Evolutionary conservation across 2,329 filamentous ascomycete species (phyloP), one percentile per base, ranked within the genome.

Genomic region (Penicillium polonicum): DNA sequence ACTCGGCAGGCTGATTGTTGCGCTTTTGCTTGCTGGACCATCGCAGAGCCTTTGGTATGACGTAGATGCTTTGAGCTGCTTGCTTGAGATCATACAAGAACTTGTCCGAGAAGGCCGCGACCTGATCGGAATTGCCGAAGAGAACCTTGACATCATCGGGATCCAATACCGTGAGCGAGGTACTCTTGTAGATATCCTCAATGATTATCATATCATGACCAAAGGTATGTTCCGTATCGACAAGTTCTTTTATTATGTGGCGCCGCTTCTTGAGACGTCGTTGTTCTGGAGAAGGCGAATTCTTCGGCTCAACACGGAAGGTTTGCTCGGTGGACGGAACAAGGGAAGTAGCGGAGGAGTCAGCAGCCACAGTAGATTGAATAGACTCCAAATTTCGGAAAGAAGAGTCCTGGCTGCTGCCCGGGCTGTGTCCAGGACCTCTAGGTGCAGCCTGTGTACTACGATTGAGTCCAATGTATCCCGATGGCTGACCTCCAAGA

Each of bases 151-250:
- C 88, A 61, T 96, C 96, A 62, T 93, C 90, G 42, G 85, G 83
- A 62, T 91, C 86, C 9, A 91, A 86, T 55, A 90, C 92, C 12
- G 89, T 89, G 65, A 89, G 87, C 1, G 91, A 90, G 0, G 94
- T 97, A 43, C 91, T 92, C 75, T 95, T 96, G 81, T 97, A 99
- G 54, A 99, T 97, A 70, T 97, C 92, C 69, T 96, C 91, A 2
- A 96, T 89, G 52, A 99, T 93, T 72, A 92, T 96, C 91, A 99
- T 93, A 72, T 99, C 94, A 62, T 91, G 86, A 56, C 95, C 87
- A 74, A 96, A 97, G 6, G 88, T 87, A 48, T 91, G 87, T 72
- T 99, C 94, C 0, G 94, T 99, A 68, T 97, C 92, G 45, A 97
- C 84, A 38, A 99, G 80, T 74, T 99, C 94, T 70, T 93, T 92